Conservation (phyloP, 2,329 filamentous ascomycete species). For the Proliferodiscus dingleyae region DNA sequence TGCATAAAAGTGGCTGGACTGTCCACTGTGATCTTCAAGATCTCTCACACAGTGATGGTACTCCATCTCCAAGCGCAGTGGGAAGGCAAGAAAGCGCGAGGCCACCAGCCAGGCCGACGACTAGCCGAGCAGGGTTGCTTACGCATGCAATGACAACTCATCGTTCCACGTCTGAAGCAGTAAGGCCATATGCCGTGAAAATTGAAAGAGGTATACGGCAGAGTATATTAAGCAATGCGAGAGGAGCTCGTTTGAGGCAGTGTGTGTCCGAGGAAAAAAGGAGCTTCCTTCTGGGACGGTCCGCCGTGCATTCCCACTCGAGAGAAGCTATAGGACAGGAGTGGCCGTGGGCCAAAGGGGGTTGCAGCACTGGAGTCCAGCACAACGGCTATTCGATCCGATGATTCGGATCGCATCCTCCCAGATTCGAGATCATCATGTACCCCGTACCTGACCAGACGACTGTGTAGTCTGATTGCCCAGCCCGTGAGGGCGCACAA, state of each 20-base stretch:
- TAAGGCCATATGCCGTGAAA: constrained; percentile 44
- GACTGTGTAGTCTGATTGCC: background rate
- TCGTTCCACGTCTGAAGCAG: constrained; percentile 52
- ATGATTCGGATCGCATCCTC: background rate
- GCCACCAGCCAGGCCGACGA: constrained; percentile 27
- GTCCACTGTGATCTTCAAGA: constrained; percentile 16
- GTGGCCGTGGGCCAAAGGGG: background rate
- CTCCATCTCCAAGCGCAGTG: constrained; percentile 1
- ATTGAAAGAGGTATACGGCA: constrained; percentile 34
- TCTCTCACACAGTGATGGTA: background rate
- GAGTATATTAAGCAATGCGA: constrained; percentile 29
- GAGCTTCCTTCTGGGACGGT: background rate
- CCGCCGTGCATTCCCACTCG: background rate
- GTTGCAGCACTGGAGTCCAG: background rate
- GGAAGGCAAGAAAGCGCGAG: constrained; percentile 25
- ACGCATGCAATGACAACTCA: constrained; percentile 74
- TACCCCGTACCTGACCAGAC: constrained; percentile 7
- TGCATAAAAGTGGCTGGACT: constrained; percentile 33
- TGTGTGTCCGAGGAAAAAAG: background rate
- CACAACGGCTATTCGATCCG: background rate
- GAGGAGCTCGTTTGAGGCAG: constrained; percentile 11
- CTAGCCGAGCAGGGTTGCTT: constrained; percentile 34
- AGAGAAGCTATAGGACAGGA: background rate
- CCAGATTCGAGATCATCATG: background rate
- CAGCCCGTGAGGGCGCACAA: background rate